These are phyloP conservation scores for Daldinia concentrica DNA, from an alignment of 495 filamentous ascomycete species.

Conservation along the genomic window DNA sequence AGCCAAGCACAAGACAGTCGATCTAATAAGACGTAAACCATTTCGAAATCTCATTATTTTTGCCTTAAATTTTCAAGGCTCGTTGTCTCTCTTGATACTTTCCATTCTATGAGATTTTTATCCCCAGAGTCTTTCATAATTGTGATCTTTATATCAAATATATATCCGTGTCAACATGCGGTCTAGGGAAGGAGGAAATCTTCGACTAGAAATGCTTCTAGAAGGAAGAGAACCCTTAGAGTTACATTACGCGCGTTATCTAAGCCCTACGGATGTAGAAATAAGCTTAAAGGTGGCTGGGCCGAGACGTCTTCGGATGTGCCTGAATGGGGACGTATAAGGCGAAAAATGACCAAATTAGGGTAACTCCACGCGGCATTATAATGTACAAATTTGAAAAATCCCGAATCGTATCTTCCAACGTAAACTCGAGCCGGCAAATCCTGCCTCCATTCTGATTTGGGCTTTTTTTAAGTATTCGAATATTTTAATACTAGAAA, in stretches of 20 bases:
- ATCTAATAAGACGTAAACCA: too few species aligned
- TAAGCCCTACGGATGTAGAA: background rate
- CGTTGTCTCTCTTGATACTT: background rate
- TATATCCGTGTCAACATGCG: background rate
- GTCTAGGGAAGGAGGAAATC: background rate
- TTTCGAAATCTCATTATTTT: background rate
- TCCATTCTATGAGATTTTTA: background rate
- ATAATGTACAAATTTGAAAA: background rate
- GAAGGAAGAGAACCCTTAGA: background rate
- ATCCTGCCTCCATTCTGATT: background rate
- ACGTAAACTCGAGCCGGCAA: background rate
- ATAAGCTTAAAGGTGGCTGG: background rate
- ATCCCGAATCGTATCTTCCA: background rate
- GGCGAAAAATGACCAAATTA: background rate
- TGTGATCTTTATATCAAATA: too few species aligned
- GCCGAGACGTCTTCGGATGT: background rate
- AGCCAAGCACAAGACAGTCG: too few species aligned
- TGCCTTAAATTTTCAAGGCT: background rate
- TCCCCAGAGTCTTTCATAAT: too few species aligned
- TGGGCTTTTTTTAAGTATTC: too few species aligned
- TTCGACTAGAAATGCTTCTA: background rate
- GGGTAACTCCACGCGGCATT: background rate
- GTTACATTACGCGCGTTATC: background rate
- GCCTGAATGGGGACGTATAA: background rate
- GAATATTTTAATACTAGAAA: too few species aligned